A percentile compares a stretch with the other conserved stretches of the same genome.
Evolutionary conservation across 2,329 filamentous ascomycete species (phyloP).

Genomic region (Aspergillus melleus): DNA sequence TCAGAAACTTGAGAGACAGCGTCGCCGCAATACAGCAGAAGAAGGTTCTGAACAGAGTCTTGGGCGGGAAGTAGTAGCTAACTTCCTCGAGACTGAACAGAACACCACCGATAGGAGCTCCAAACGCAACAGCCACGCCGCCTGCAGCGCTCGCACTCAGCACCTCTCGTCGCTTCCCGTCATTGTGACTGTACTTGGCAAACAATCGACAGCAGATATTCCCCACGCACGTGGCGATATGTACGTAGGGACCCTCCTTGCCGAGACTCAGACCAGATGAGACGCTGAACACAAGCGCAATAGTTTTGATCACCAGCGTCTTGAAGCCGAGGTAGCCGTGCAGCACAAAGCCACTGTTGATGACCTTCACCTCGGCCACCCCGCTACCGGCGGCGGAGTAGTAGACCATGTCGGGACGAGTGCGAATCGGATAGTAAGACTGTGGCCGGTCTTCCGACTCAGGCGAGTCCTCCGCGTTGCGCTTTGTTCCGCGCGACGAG

Average conservation of each 20-base stretch:
- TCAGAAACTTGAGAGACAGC: conserved; percentile 87
- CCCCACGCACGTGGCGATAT: conserved; percentile 91
- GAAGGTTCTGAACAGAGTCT: conserved; percentile 95
- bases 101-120: conserved; percentile 84
- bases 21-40: conserved; percentile 95
- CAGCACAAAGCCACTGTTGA: conserved; percentile 94
- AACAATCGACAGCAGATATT: conserved; percentile 96
- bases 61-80: conserved; percentile 92
- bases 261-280: conserved; percentile 90
- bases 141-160: conserved; percentile 90
- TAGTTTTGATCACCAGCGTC: conserved; percentile 81
- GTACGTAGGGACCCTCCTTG: conserved; percentile 96
- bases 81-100: conserved; percentile 95
- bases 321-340: conserved; percentile 91
- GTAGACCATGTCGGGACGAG: conserved; percentile 75
- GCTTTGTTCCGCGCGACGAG: conserved; percentile 44
- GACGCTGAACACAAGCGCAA: conserved; percentile 82
- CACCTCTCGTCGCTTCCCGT: conserved; percentile 89
- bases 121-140: conserved; percentile 91
- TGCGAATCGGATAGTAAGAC: conserved; percentile 30
- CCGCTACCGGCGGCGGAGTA: conserved; percentile 95
- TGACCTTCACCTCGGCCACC: conserved; percentile 95
- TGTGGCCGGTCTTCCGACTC: conserved; percentile 45
- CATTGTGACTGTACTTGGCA: conserved; percentile 88
- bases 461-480: conserved; percentile 45